Percentiles rank a stretch among this genome's conserved stretches.
phyloP scores from a whole-genome alignment of 495 filamentous ascomycete genomes.

The Chaetomium cochliodes region DNA sequence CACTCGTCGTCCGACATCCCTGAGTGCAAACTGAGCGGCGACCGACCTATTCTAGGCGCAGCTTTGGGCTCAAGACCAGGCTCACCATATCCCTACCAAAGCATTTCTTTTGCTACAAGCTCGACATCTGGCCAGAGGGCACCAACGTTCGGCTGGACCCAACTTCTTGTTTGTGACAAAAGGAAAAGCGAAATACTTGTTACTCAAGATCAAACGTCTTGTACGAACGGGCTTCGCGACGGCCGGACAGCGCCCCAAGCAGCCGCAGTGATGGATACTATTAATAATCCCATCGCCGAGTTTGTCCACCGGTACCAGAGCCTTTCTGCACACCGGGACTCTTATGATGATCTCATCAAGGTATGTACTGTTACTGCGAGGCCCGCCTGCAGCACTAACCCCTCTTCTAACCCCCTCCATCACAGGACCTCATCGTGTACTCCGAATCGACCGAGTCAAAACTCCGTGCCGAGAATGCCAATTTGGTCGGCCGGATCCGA shows the following conservation, averaged over 20 bases:
- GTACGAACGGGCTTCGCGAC: not conserved
- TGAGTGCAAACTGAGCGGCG: too few relatives aligned
- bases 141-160: too few relatives aligned
- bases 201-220: not conserved
- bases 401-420: slow-evolving; percentile 9
- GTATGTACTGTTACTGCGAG: slow-evolving; percentile 30
- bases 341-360: slow-evolving; percentile 41
- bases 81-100: too few relatives aligned
- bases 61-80: too few relatives aligned
- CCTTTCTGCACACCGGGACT: slow-evolving; percentile 38
- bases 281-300: slow-evolving; percentile 14
- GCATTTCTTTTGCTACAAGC: too few relatives aligned
- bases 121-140: too few relatives aligned
- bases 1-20: too few relatives aligned
- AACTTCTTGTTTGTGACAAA: too few relatives aligned
- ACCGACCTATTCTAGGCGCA: too few relatives aligned
- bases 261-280: not conserved
- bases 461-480: slow-evolving; percentile 40
- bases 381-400: slow-evolving; percentile 1
- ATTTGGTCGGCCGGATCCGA: slow-evolving; percentile 35
- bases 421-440: slow-evolving; percentile 48
- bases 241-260: not conserved
- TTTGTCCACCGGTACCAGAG: slow-evolving; percentile 46
- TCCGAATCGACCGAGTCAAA: slow-evolving; percentile 36
- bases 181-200: too few relatives aligned